Evolutionary conservation across 176 grass and related monocot species (phyloP), one percentile per base, ranked within the genome.

Genomic region (Raddia guianensis): DNA sequence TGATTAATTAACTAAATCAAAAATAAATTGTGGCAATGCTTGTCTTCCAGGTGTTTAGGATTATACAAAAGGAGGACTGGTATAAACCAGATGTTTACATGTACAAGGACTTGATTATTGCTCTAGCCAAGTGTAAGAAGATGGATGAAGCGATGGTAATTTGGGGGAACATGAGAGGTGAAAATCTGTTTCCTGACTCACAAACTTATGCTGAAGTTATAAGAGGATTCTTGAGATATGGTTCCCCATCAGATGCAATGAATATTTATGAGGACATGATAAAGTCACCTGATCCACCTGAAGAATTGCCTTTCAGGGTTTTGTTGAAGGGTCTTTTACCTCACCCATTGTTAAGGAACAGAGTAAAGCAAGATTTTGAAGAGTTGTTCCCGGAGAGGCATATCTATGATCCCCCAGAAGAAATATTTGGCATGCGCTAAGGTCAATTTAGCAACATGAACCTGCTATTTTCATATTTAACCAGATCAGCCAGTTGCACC

Each of bases 351-450:
- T 75, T 98, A 68, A 87, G 92, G 86, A 95, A 98, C 74, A 95
- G 75, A 72, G 92, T 98, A 76, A 98, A 98, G 75, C 88, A 98
- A 78, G 90, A 98, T 92, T 98, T 98, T 50, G 96, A 98, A 79
- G 92, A 98, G 79, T 73, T 98, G 51, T 98, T 95, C 80, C 96
- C 96, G 0, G 90, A 93, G 55, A 82, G 83, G 68, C 90, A 98
- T 93, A 95, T 95, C 79, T 98, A 98, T 70, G 96, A 98, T 74
- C 96, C 96, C 12, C 92, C 96, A 32, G 96, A 93, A 79, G 96
- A 95, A 56, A 95, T 98, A 52, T 98, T 98, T 64, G 92, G 96
- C 56, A 89, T 95, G 90, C 68, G 73, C 59, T 98, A 75, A 92
- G 59, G 72, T 87, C 76, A 21, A 27, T 10, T 16, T 52, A 20